Evolutionary conservation across 1,284 basidiomycete genomes (phyloP).

Genomic region (Tilletia horrida): DNA sequence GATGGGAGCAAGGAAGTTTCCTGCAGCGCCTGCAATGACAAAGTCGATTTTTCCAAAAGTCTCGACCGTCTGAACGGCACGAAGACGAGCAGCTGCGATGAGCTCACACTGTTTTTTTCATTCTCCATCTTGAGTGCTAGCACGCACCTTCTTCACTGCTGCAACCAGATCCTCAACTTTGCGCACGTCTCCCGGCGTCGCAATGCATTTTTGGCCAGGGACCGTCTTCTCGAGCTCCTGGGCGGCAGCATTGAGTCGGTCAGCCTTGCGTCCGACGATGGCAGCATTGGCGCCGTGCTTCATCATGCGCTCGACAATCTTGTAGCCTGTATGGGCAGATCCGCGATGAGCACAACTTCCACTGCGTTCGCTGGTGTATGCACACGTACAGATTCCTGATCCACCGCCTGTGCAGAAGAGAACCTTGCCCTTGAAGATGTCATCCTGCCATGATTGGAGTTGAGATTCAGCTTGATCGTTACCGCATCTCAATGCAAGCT

Average conservation of each 20-base stretch:
- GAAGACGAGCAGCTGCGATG: no score
- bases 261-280: constrained; percentile 83
- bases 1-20: constrained; percentile 54
- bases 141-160: constrained; percentile 64
- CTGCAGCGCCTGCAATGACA: constrained; percentile 75
- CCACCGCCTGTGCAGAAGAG: constrained; percentile 73
- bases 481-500: not conserved
- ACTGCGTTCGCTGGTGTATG: constrained; percentile 62
- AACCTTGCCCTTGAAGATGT: constrained; percentile 87
- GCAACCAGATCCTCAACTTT: constrained; percentile 69
- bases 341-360: not conserved
- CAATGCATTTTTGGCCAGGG: constrained; percentile 62
- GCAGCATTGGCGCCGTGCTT: constrained; percentile 74
- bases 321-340: constrained; percentile 58
- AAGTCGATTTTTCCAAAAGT: constrained; percentile 86
- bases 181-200: constrained; percentile 78
- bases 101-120: no score
- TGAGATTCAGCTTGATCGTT: not conserved
- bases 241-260: constrained; percentile 71
- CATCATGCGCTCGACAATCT: constrained; percentile 66
- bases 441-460: constrained; percentile 45
- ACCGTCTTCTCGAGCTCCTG: constrained; percentile 69
- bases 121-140: no score
- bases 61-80: constrained; percentile 62
- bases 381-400: constrained; percentile 75